phyloP scores from a whole-genome alignment of 768 basidiomycete genomes.

The Infundibulicybe gibba region DNA sequence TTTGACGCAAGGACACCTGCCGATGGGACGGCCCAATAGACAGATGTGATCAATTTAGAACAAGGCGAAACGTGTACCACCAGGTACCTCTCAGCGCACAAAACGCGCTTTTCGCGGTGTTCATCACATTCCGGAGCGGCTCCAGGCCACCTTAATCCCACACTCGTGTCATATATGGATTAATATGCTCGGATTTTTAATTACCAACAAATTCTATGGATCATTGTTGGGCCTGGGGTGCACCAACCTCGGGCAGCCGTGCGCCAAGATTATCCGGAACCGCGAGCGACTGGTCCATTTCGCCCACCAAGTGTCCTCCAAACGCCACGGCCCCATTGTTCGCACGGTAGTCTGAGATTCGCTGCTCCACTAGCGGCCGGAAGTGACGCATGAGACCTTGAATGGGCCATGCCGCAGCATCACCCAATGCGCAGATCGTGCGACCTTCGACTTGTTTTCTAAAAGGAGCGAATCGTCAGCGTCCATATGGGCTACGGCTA shows the following conservation, averaged over 20 bases:
- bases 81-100: no score
- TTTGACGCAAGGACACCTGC: no score
- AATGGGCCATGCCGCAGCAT: conserved; percentile 98
- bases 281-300: conserved; percentile 68
- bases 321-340: conserved; percentile 83
- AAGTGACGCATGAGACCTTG: conserved; percentile 98
- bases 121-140: no score
- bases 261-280: conserved; percentile 74
- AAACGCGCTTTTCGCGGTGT: no score
- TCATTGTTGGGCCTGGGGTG: conserved; percentile 7
- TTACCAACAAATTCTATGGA: not conserved
- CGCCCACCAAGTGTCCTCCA: conserved; percentile 72
- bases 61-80: no score
- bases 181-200: conserved; percentile 3
- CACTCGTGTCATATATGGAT: no score
- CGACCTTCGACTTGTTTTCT: conserved; percentile 97
- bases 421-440: conserved; percentile 95
- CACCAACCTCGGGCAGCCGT: conserved; percentile 31
- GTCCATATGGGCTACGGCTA: not conserved
- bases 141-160: no score
- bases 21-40: no score
- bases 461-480: conserved; percentile 3
- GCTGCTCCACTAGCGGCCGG: conserved; percentile 90
- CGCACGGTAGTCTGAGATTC: conserved; percentile 75
- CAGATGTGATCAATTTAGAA: no score